phyloP scores from a whole-genome alignment of 257 asterid species.

The Petunia axillaris region DNA sequence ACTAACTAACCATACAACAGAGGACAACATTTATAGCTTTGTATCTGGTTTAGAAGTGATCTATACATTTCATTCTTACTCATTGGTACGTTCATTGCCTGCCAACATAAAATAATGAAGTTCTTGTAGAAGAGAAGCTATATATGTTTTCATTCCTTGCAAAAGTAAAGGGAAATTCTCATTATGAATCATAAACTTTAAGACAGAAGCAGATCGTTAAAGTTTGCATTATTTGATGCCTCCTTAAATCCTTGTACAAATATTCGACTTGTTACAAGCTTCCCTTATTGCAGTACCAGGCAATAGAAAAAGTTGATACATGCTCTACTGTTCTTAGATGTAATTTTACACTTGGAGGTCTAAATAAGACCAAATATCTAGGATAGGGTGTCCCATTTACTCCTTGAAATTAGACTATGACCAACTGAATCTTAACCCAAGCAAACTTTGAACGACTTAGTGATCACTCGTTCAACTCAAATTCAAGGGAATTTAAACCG shows the following conservation, averaged over 20 bases:
- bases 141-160: neutral
- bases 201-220: neutral
- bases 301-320: neutral
- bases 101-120: neutral
- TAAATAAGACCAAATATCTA: neutral
- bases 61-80: neutral
- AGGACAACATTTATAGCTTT: neutral
- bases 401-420: neutral
- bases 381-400: neutral
- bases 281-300: neutral
- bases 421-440: neutral
- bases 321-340: neutral
- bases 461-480: neutral
- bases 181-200: slow-evolving; percentile 5
- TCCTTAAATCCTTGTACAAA: neutral
- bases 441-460: neutral
- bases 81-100: neutral
- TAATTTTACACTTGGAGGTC: neutral
- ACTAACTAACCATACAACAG: neutral
- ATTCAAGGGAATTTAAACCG: neutral
- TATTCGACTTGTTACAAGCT: neutral
- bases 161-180: slow-evolving; percentile 9
- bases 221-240: neutral
- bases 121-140: neutral
- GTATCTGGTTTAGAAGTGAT: slow-evolving; percentile 2